These are phyloP conservation scores for Rhododendron molle DNA, from an alignment of 148 eudicot species.

Conservation along the genomic window DNA sequence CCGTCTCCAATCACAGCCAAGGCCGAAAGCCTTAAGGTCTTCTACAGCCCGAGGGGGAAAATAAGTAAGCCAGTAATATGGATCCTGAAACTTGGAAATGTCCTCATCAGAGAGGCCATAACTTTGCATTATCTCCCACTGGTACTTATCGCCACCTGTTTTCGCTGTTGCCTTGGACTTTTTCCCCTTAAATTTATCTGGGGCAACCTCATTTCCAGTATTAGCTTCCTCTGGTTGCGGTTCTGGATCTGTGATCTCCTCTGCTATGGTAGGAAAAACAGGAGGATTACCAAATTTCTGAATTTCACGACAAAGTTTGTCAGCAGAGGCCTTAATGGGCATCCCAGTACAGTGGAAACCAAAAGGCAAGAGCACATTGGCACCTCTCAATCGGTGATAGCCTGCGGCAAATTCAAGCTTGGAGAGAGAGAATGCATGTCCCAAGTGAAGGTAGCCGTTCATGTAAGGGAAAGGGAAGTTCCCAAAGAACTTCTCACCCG, in stretches of 20 bases:
- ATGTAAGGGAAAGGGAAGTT: conserved; percentile 97
- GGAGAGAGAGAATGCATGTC: conserved; percentile 87
- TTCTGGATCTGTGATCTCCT: conserved; percentile 35
- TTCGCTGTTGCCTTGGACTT: conserved; percentile 82
- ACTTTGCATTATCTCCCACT: conserved; percentile 93
- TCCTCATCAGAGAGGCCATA: conserved; percentile 71
- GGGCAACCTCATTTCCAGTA: conserved; percentile 37
- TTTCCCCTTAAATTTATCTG: conserved; percentile 75
- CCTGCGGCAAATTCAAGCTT: conserved; percentile 92
- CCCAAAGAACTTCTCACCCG: conserved; percentile 80
- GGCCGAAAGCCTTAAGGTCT: conserved; percentile 81
- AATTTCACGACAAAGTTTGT: conserved; percentile 68
- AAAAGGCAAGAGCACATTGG: conserved; percentile 84
- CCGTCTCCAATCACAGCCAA: conserved; percentile 92
- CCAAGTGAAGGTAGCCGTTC: conserved; percentile 87
- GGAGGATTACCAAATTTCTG: conserved; percentile 79
- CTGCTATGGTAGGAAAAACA: conserved; percentile 47
- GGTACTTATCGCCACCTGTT: conserved; percentile 62
- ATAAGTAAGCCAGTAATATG: conserved; percentile 62
- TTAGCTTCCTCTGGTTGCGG: conserved; percentile 33
- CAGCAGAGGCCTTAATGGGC: conserved; percentile 97
- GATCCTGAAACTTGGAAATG: conserved; percentile 62
- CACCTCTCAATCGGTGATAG: conserved; percentile 79
- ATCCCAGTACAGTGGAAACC: conserved; percentile 92
- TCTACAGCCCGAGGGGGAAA: conserved; percentile 81